Evolutionary conservation across 1,284 basidiomycete species (phyloP), one percentile per base, ranked within the genome.

Genomic region (Hymenochaete sp.): DNA sequence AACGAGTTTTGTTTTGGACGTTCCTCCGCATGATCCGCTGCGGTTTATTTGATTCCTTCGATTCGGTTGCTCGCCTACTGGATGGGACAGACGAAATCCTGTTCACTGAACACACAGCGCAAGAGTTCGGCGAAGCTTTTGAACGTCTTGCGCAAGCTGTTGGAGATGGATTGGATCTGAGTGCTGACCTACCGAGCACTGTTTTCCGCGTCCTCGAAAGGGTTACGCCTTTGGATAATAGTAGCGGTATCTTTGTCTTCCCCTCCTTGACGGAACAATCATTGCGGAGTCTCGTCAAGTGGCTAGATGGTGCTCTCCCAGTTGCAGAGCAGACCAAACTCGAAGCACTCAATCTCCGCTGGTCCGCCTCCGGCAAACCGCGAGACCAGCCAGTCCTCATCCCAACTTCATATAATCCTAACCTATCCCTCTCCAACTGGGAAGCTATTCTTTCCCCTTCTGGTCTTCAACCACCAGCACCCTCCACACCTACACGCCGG

Each of bases 401-500:
- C 19, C 47, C 47, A 16, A 16, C 43, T 2, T 16, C 21, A 11
- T 49, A 44, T 24, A 18, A 25, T 13, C 29, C 60, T 2, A 43
- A 43, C n/a, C 6, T 64, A 21, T 50, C 62, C 9, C 8, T 64
- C 0, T 52, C 49, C 3, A 50, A 46, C 4, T 50, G 66, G 28
- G 53, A 55, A 18, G 53, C 54, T 25, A 49, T 56, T 19, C 45
- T 63, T 28, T 51, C 53, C 26, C 56, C 58, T 3, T 55, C 54
- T 19, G 44, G 50, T 1, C 53, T 54, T 2, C 50, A 40, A 0
- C 61, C 60, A 9, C 10, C 28, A 31, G 28, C 14, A 14, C 28
- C 28, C 28, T n/a, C 6, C 13, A 5, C 62, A 11, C 64, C 56
- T 64, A 69, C 61, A 65, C 74, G 48, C n/a, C n/a, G n/a, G 61